A percentile compares a stretch with the other conserved stretches of the same genome.
These are phyloP conservation scores for Ulota crispa DNA, from an alignment of 225 moss, liverwort and hornwort genomes.

Conservation along the genomic window DNA sequence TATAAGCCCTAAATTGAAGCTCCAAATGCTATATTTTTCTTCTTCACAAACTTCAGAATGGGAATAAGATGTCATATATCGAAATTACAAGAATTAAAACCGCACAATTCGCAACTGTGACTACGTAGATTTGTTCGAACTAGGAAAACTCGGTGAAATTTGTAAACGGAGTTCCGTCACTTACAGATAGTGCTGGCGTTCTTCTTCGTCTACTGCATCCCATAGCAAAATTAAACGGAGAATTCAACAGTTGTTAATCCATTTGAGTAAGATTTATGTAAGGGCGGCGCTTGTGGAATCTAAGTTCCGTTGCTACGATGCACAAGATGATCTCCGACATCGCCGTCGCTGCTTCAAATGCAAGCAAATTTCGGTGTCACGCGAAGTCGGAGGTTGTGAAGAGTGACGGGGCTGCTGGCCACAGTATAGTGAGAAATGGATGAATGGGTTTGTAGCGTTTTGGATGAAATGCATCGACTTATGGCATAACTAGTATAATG, in stretches of 20 bases:
- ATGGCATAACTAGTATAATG: too few species aligned
- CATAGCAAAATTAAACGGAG: neutral
- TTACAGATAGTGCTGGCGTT: slow-evolving; percentile 1
- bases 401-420: neutral
- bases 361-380: neutral
- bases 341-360: neutral
- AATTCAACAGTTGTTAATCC: neutral
- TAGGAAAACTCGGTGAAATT: neutral
- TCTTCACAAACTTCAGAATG: neutral
- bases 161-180: neutral
- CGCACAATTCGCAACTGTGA: neutral
- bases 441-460: neutral
- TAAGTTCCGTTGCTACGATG: neutral
- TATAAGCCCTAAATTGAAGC: neutral
- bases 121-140: neutral
- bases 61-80: neutral
- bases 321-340: neutral
- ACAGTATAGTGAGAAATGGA: neutral
- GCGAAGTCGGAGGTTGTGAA: neutral
- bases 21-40: too few species aligned
- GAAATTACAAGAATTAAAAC: neutral
- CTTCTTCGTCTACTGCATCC: neutral
- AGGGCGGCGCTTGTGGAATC: neutral
- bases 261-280: neutral
- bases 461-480: neutral